A percentile compares a stretch with the other conserved stretches of the same genome.
phyloP scores from a whole-genome alignment of 257 asterid species.

The Verbascum thapsus region DNA sequence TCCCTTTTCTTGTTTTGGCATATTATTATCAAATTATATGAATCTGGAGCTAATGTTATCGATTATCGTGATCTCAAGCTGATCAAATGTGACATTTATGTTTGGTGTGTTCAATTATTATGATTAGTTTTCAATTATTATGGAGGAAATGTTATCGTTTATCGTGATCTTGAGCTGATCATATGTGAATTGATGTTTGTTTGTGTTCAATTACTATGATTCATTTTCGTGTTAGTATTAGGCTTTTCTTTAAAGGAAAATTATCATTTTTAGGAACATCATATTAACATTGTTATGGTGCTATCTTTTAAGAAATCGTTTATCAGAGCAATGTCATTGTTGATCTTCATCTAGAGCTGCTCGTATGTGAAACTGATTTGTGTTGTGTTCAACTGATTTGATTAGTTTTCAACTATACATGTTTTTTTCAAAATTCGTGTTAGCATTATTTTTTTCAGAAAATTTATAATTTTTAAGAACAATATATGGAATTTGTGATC shows the following conservation, averaged over 20 bases:
- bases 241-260: neutral
- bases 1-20: neutral
- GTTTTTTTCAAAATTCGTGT: neutral
- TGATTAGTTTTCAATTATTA: neutral
- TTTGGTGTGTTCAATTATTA: neutral
- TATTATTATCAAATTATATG: neutral
- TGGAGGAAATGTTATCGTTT: neutral
- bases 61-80: conserved; percentile 21
- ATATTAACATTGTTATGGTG: neutral
- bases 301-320: no score
- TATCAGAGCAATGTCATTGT: neutral
- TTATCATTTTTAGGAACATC: conserved; percentile 3
- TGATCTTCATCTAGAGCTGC: conserved; percentile 25
- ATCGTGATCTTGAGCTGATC: conserved; percentile 26
- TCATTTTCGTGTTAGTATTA: neutral
- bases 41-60: neutral
- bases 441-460: neutral
- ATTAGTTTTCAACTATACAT: neutral
- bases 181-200: conserved; percentile 17
- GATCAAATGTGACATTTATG: conserved; percentile 19
- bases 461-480: conserved; percentile 5
- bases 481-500: conserved; percentile 5
- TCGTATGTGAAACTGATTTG: conserved; percentile 18
- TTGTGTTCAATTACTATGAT: neutral
- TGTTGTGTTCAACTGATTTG: neutral